Evolutionary conservation across 352 stramenopile genomes (phyloP).

Genomic region (Globisporangium barbulae): DNA sequence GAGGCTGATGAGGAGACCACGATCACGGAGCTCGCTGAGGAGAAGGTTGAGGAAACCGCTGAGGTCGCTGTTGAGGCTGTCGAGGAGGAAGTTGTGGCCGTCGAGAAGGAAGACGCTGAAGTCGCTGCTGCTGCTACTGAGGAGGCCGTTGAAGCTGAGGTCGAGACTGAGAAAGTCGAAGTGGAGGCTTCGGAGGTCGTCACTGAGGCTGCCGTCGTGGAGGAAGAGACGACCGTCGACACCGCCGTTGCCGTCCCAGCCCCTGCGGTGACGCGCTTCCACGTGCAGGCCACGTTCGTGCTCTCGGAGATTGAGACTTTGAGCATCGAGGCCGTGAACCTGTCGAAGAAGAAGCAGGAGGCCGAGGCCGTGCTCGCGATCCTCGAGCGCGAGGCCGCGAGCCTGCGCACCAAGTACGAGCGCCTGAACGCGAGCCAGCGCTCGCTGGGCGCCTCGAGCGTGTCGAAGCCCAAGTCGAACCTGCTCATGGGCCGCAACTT

Average conservation of each 20-base stretch:
- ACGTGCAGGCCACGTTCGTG: slow-evolving; percentile 63
- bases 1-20: slow-evolving; percentile 17
- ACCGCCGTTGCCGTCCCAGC: slow-evolving; percentile 9
- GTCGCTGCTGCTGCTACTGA: slow-evolving; percentile 10
- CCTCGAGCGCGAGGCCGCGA: slow-evolving; percentile 72
- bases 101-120: background rate
- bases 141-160: slow-evolving; percentile 7
- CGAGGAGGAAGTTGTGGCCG: slow-evolving; percentile 9
- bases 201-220: slow-evolving; percentile 6
- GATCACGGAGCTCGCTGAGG: slow-evolving; percentile 15
- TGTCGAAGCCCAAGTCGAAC: slow-evolving; percentile 59
- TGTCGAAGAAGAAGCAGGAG: slow-evolving; percentile 84
- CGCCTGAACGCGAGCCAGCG: slow-evolving; percentile 77
- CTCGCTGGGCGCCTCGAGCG: slow-evolving; percentile 44
- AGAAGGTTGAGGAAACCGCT: slow-evolving; percentile 17
- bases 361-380: slow-evolving; percentile 55
- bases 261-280: slow-evolving; percentile 45
- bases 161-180: slow-evolving; percentile 16
- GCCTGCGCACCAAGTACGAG: slow-evolving; percentile 79
- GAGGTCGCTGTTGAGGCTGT: slow-evolving; percentile 19
- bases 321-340: slow-evolving; percentile 58
- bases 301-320: slow-evolving; percentile 79
- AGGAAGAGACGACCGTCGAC: slow-evolving; percentile 12
- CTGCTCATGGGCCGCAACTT: slow-evolving; percentile 53
- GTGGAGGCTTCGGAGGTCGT: slow-evolving; percentile 9